phyloP scores from a whole-genome alignment of 768 basidiomycete species.

The Boletus rex-veris region DNA sequence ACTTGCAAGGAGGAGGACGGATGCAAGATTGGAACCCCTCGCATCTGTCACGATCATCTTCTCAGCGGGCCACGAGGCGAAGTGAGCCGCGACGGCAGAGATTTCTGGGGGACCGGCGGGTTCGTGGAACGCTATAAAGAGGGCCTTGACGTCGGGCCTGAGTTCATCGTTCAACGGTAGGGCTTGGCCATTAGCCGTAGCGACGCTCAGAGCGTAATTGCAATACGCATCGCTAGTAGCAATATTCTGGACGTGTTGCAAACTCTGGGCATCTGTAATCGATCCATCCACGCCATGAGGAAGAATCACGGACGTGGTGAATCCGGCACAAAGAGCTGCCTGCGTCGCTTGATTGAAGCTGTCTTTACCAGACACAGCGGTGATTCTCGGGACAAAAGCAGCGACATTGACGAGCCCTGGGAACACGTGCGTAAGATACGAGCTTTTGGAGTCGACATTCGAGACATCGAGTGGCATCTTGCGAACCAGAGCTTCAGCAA shows the following conservation, averaged over 20 bases:
- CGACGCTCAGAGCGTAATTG: conserved; percentile 82
- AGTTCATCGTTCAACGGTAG: conserved; percentile 67
- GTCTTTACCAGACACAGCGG: conserved; percentile 40
- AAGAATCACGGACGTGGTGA: conserved; percentile 79
- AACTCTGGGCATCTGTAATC: conserved; percentile 63
- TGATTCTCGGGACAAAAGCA: conserved; percentile 77
- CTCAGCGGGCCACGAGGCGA: conserved; percentile 84
- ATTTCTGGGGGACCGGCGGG: conserved; percentile 51
- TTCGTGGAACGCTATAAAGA: conserved; percentile 79
- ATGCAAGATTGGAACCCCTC: conserved; percentile 87
- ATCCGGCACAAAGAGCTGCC: conserved; percentile 85
- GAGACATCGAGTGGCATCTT: conserved; percentile 90
- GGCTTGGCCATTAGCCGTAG: conserved; percentile 68
- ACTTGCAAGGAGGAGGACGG: conserved; percentile 89
- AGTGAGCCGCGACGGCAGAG: conserved; percentile 78
- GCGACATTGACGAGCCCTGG: conserved; percentile 89
- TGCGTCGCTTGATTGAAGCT: conserved; percentile 69
- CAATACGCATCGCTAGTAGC: conserved; percentile 67
- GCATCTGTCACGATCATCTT: conserved; percentile 96
- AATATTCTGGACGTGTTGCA: conserved; percentile 68
- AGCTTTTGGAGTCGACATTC: conserved; percentile 89
- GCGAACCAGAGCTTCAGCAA: conserved; percentile 88
- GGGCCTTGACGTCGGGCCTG: conserved; percentile 73
- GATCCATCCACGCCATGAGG: conserved; percentile 60
- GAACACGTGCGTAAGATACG: conserved; percentile 85